A percentile compares a stretch with the other conserved stretches of the same genome.
phyloP scores from a whole-genome alignment of 768 basidiomycete genomes.

The Suillus brevipes region DNA sequence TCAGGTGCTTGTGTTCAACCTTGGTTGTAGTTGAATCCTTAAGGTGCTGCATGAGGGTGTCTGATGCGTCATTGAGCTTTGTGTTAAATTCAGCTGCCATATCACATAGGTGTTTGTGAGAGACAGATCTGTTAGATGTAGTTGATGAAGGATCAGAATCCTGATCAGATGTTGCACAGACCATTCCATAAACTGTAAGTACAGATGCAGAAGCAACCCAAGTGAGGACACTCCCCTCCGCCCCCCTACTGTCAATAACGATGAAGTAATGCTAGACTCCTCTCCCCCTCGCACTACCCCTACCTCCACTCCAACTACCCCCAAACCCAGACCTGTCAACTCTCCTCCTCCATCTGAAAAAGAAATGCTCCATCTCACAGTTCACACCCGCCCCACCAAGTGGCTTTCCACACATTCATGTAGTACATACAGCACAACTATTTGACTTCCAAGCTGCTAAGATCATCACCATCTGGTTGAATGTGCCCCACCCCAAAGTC shows the following conservation, averaged over 20 bases:
- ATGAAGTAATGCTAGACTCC: too few relatives aligned
- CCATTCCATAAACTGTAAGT: too few relatives aligned
- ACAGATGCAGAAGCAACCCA: too few relatives aligned
- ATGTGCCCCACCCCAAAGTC: not conserved
- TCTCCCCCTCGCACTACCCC: too few relatives aligned
- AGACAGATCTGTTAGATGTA: not conserved
- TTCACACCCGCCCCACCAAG: not conserved
- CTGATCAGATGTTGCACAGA: too few relatives aligned
- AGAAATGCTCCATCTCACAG: too few relatives aligned
- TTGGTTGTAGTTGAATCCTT: not conserved
- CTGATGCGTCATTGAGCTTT: not conserved
- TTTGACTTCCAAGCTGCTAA: not conserved
- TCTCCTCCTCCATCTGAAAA: too few relatives aligned
- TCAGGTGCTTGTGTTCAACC: not conserved
- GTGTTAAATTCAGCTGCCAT: not conserved
- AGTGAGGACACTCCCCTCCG: too few relatives aligned
- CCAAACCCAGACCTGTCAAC: too few relatives aligned
- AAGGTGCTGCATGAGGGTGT: not conserved
- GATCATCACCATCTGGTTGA: not conserved
- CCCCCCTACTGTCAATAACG: too few relatives aligned
- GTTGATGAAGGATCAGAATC: not conserved
- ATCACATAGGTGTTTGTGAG: not conserved
- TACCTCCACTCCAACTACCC: too few relatives aligned
- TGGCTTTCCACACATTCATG: not conserved
- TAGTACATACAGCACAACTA: not conserved